phyloP scores from a whole-genome alignment of 2,329 filamentous ascomycete genomes.

The Aspergillus puulaauensis region DNA sequence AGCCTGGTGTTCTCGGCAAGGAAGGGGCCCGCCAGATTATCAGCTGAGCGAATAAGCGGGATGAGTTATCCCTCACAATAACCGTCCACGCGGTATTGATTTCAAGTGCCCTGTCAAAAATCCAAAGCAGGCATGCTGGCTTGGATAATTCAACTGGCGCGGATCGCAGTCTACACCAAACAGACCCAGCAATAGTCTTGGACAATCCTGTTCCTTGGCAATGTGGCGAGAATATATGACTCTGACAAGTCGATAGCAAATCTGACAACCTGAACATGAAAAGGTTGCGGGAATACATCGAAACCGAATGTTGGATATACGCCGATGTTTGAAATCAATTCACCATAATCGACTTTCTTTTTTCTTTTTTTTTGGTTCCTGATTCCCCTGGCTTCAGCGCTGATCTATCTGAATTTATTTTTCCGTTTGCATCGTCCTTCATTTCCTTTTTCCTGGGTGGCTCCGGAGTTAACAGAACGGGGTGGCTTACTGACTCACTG shows the following conservation, averaged over 20 bases:
- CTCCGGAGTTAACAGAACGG: slow-evolving; percentile 25
- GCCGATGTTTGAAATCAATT: background rate
- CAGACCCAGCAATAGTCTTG: background rate
- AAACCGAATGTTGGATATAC: background rate
- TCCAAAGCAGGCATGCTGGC: background rate
- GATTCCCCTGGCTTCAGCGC: slow-evolving; percentile 12
- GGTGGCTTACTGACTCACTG: slow-evolving; percentile 7
- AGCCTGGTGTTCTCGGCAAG: slow-evolving; percentile 90
- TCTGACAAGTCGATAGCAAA: background rate
- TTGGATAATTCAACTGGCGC: background rate
- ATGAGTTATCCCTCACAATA: background rate
- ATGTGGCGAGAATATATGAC: background rate
- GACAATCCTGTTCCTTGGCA: background rate
- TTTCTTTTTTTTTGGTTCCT: slow-evolving; percentile 7
- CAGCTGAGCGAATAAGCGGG: slow-evolving; percentile 46
- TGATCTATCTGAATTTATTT: slow-evolving; percentile 2
- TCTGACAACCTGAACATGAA: background rate
- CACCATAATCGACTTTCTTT: slow-evolving; percentile 4
- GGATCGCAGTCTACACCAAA: too few relatives aligned
- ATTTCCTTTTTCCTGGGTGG: slow-evolving; percentile 10
- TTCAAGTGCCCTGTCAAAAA: background rate
- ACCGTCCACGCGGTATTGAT: background rate
- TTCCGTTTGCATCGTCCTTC: background rate
- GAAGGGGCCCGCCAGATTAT: slow-evolving; percentile 86
- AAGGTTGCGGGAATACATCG: background rate